Conservation (phyloP, 768 basidiomycete species). For the Tricholoma sp. region DNA sequence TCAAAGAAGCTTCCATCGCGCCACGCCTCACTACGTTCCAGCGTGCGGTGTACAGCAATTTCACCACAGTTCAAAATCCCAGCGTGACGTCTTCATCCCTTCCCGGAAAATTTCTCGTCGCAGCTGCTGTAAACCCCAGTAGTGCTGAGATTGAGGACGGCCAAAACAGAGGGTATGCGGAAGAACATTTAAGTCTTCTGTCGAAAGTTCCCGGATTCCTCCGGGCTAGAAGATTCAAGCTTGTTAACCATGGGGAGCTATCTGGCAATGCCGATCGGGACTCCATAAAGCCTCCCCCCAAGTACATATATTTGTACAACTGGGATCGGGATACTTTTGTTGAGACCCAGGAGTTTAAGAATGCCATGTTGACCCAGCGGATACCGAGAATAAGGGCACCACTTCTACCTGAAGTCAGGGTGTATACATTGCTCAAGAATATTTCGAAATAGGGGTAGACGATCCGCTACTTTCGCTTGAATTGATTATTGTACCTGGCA, state of each 20-base stretch:
- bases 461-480: too few relatives aligned
- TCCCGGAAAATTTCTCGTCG: constrained; percentile 14
- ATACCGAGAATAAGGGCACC: constrained; percentile 4
- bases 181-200: constrained; percentile 22
- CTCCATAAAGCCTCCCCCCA: constrained; percentile 2
- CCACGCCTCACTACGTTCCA: constrained; percentile 17
- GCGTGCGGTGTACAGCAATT: constrained; percentile 19
- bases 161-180: constrained; percentile 26
- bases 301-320: constrained; percentile 11
- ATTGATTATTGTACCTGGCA: too few relatives aligned
- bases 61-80: constrained; percentile 10
- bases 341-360: constrained; percentile 9
- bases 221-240: constrained; percentile 20
- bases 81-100: constrained; percentile 6
- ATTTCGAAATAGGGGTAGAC: background rate
- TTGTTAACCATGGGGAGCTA: constrained; percentile 10
- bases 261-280: constrained; percentile 5
- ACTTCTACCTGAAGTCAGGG: constrained; percentile 2
- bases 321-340: constrained; percentile 7
- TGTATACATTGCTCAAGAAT: constrained; percentile 6
- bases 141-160: constrained; percentile 18
- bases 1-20: background rate
- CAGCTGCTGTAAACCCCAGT: constrained; percentile 11
- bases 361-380: constrained; percentile 8
- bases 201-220: constrained; percentile 23